Conservation (phyloP, 805 yeast genomes). For the Candida multigemmis region DNA sequence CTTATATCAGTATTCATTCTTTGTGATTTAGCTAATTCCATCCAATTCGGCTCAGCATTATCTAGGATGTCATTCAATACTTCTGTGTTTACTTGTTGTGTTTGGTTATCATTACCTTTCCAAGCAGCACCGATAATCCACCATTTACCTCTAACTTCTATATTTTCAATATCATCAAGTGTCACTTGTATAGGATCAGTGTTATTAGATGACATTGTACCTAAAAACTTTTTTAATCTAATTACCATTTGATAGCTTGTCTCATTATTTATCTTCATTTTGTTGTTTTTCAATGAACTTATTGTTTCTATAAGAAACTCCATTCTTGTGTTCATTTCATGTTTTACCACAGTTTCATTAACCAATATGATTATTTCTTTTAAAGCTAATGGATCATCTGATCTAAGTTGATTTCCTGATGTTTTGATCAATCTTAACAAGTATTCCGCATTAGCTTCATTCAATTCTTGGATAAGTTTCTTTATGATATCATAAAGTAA, state of each 20-base stretch:
- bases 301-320: slow-evolving; percentile 80
- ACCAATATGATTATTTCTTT: slow-evolving; percentile 64
- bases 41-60: slow-evolving; percentile 76
- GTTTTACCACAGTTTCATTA: slow-evolving; percentile 35
- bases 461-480: slow-evolving; percentile 42
- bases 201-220: slow-evolving; percentile 37
- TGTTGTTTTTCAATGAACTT: slow-evolving; percentile 78
- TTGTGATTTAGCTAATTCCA: slow-evolving; percentile 74
- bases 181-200: slow-evolving; percentile 80
- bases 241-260: slow-evolving; percentile 41
- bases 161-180: slow-evolving; percentile 68
- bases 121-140: slow-evolving; percentile 99
- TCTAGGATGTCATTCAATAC: slow-evolving; percentile 56
- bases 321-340: slow-evolving; percentile 49
- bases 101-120: slow-evolving; percentile 51
- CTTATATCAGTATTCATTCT: slow-evolving; percentile 95
- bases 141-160: slow-evolving; percentile 90
- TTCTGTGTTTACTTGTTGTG: slow-evolving; percentile 18
- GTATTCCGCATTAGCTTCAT: slow-evolving; percentile 70
- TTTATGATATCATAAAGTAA: slow-evolving; percentile 71
- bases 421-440: slow-evolving; percentile 62
- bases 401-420: slow-evolving; percentile 77
- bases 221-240: slow-evolving; percentile 57
- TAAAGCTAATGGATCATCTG: slow-evolving; percentile 82
- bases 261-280: slow-evolving; percentile 50